Conservation (phyloP, 176 grass and related monocot genomes). For the Miscanthus lutarioriparius region DNA sequence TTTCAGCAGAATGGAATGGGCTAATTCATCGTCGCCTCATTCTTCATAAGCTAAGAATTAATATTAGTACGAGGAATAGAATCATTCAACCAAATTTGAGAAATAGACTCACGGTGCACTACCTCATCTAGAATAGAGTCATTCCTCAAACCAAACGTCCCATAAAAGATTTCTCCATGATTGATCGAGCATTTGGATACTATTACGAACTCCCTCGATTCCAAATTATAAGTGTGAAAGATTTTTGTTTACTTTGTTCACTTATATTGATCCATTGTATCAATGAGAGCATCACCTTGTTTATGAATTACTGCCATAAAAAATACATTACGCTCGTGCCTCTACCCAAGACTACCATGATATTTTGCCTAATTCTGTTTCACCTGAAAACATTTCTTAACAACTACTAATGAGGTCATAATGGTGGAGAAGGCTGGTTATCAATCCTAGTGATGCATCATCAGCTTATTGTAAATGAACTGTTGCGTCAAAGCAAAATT, state of each 20-base stretch:
- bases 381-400: not conserved
- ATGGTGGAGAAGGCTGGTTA: not conserved
- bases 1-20: too few species aligned
- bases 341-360: not conserved
- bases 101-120: too few species aligned
- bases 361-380: not conserved
- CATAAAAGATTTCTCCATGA: not conserved
- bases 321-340: not conserved
- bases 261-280: not conserved
- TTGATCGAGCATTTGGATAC: not conserved
- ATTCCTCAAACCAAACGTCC: too few species aligned
- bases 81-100: too few species aligned
- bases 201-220: not conserved
- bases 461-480: slow-evolving; percentile 42
- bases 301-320: not conserved
- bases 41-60: too few species aligned
- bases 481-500: slow-evolving; percentile 56
- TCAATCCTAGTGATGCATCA: not conserved
- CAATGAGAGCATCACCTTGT: not conserved
- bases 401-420: not conserved
- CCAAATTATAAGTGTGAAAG: not conserved
- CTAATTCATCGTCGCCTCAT: too few species aligned
- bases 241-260: not conserved
- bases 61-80: too few species aligned
- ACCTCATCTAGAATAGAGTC: too few species aligned